Base-by-base conservation (phyloP, 1,284 basidiomycete genomes). In the Tilletia indica region DNA sequence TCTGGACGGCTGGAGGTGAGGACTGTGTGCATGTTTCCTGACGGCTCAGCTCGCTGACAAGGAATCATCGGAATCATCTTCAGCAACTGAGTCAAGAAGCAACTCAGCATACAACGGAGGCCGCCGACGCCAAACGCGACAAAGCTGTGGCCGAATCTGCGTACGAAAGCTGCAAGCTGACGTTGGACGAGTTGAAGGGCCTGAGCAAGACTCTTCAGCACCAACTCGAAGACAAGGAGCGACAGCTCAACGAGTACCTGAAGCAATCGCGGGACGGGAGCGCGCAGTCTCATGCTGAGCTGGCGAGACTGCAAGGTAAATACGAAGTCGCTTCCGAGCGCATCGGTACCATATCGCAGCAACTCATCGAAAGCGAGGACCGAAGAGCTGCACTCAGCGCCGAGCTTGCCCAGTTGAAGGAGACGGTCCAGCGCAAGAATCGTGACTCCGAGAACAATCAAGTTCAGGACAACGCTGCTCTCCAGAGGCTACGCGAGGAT, bases 141-240 rank as follows among this genome's bases (percentile, higher is more conserved):
- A 64, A 64, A 42, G 61, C 31, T 11, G 4, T 93, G 81, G 92
- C 92, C 82, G 89, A 89, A 51, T 91, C 89, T 76, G 91, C 92
- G 80, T 90, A 90, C 34, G 91, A 93, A 82, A 39, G 61, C 36
- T 87, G 91, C 68, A 90, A 89, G 63, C 91, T 93, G 80, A 90
- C 92, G 11, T 91, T 95, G 86, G 87, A 90, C 38, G 94, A 97
- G 80, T 89, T 97, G 82, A 97, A 94, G 90, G 94, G 74, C 63
- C 73, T 72, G 34, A 82, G 97, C 92, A 64, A 64, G 61, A n/a
- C 38, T 9, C 38, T 64, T 38, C 61, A 39, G 19, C 11, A 34
- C 14, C 61, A 64, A 16, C 34, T 64, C 19, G 61, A 64, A 39
- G 61, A 64, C 36, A 64, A 64, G 34, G 61, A 64, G 19, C 61